These are phyloP conservation scores for Kwoniella europaea DNA, from an alignment of 768 basidiomycete genomes.

Conservation along the genomic window DNA sequence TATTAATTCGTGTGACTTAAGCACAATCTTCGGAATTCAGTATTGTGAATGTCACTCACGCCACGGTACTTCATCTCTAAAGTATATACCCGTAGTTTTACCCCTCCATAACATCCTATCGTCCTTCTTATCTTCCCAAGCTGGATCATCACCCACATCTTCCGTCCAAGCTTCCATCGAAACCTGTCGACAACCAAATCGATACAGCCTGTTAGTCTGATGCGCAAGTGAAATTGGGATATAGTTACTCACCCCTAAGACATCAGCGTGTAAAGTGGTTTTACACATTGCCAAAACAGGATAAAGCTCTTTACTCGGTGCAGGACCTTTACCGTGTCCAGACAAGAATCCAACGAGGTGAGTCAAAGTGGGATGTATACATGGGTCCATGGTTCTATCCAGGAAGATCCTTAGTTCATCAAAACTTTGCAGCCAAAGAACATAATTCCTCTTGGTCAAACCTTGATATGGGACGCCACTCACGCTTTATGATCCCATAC, in stretches of 20 bases:
- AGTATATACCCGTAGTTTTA: constrained; percentile 53
- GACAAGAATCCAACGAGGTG: constrained; percentile 50
- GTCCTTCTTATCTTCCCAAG: constrained; percentile 54
- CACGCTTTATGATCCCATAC: constrained; percentile 56
- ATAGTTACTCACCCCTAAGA: constrained; percentile 36
- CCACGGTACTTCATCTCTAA: constrained; percentile 50
- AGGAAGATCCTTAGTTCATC: background rate
- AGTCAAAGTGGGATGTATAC: constrained; percentile 50
- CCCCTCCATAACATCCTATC: constrained; percentile 54
- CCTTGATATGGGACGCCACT: constrained; percentile 10
- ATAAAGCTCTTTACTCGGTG: constrained; percentile 48
- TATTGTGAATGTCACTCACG: constrained; percentile 26
- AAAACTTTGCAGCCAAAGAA: background rate
- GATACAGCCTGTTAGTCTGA: background rate
- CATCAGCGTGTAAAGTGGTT: constrained; percentile 51
- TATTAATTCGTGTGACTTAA: too few relatives aligned
- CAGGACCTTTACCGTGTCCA: constrained; percentile 51
- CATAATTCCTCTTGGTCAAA: too few relatives aligned
- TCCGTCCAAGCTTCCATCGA: constrained; percentile 55
- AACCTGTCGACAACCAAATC: constrained; percentile 23
- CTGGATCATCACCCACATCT: constrained; percentile 44
- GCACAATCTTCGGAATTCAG: background rate
- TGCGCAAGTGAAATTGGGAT: background rate
- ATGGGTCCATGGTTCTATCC: constrained; percentile 53
- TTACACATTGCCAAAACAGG: constrained; percentile 56